Base-by-base conservation (phyloP, 78 protist genomes). In the Acrasis kona region DNA sequence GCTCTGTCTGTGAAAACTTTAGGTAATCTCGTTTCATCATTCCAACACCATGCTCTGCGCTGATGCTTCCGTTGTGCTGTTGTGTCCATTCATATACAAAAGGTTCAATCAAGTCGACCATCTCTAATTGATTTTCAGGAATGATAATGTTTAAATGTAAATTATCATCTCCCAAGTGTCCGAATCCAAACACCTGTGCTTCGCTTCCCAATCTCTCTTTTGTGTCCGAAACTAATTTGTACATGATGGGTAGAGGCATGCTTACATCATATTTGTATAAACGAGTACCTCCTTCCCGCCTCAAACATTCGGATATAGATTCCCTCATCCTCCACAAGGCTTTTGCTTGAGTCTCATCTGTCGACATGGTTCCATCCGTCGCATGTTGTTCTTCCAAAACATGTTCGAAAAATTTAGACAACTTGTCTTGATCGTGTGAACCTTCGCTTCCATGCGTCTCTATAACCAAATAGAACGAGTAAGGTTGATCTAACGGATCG, bases 361-460 rank as follows among this genome's bases (percentile, higher is more conserved):
- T 29, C 2, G 73, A 19, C 3, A 76, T 29, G 27, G 10, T n/a
- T 5, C 75, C 72, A 70, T 39, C 73, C 32, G 7, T 68, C 19
- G 5, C 74, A 36, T 39, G 41, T 38, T 74, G 5, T 19, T 6
- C 28, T 10, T 31, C 72, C n/a, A 74, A 3, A 19, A 75, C 68
- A 10, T 5, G 74, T 3, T 67, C 78, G 68, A 74, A 3, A 31
- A 61, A 74, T 3, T 65, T 5, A 30, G 5, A 5, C 68, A 68
- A 31, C n/a, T 61, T 12, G n/a, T 78, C 95, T 39, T 10, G 1
- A 58, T 91, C 96, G 65, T 93, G 93, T n/a, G 34, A 73, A n/a
- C 50, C 90, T 34, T 84, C 77, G 27, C 82, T 70, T 35, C 96
- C 98, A 31, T 71, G 27, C 1, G 95, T 85, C 74, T 94, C 98